A percentile compares a stretch with the other conserved stretches of the same genome.
These are phyloP conservation scores for Physcomitrium patens DNA, from an alignment of 225 moss, liverwort and hornwort species.

Conservation along the genomic window DNA sequence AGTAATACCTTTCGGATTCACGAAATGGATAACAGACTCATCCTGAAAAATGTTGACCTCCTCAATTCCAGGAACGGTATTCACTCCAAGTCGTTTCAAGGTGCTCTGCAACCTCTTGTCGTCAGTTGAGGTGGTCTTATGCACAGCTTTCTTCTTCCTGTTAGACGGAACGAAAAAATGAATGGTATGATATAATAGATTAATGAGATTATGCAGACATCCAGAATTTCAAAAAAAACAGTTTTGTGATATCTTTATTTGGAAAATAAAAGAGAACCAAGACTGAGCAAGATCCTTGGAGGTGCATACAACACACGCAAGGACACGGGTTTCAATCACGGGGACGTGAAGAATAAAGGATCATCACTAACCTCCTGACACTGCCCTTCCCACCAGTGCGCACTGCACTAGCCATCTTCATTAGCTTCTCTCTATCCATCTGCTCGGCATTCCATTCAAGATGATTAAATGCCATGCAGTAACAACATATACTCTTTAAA, in stretches of 20 bases:
- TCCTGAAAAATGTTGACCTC: constrained; percentile 79
- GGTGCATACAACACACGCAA: neutral
- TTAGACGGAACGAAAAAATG: neutral
- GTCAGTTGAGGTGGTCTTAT: constrained; percentile 69
- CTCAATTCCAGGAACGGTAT: constrained; percentile 65
- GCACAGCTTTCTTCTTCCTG: constrained; percentile 76
- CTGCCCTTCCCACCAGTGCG: constrained; percentile 53
- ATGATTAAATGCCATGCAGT: too few relatives aligned
- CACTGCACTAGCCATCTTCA: constrained; percentile 55
- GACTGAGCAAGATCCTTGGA: neutral
- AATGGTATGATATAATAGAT: neutral
- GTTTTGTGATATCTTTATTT: neutral
- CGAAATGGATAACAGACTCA: constrained; percentile 67
- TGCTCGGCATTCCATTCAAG: neutral
- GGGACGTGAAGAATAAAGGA: neutral
- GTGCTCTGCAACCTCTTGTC: constrained; percentile 74
- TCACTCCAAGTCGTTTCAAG: constrained; percentile 70
- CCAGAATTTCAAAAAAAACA: neutral
- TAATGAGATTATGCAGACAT: neutral
- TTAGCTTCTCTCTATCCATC: constrained; percentile 53
- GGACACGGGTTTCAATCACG: neutral
- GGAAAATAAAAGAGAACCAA: neutral
- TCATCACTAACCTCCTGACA: constrained; percentile 38
- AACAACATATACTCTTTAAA: too few relatives aligned
- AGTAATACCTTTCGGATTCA: constrained; percentile 59